Evolutionary conservation across 148 eudicot genomes (phyloP).

Genomic region (Bassia scoparia): DNA sequence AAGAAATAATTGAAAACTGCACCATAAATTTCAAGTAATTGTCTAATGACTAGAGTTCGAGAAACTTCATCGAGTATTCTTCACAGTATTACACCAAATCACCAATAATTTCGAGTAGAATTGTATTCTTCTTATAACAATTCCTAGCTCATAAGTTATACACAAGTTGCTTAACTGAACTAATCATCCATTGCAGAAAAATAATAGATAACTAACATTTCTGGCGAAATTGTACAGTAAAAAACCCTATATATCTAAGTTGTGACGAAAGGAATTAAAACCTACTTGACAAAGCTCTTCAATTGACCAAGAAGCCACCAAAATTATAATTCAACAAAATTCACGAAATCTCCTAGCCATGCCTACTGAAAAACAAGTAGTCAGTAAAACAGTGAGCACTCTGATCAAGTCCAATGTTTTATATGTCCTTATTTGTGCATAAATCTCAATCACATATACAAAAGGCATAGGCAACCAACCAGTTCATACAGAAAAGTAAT

Average conservation of each 20-base stretch:
- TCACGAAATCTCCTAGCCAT: background rate
- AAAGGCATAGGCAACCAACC: background rate
- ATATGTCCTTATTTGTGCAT: background rate
- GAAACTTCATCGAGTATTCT: no score
- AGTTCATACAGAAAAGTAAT: background rate
- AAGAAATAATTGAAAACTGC: no score
- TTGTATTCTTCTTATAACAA: background rate
- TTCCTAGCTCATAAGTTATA: background rate
- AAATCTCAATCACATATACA: background rate
- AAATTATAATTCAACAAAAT: background rate
- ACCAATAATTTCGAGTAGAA: no score
- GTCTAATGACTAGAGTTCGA: no score
- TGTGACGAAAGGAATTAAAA: background rate
- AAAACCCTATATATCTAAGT: background rate
- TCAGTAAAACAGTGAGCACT: background rate
- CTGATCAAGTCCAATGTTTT: background rate
- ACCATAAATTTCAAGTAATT: no score
- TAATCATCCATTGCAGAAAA: background rate
- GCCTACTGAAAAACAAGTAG: background rate
- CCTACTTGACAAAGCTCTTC: background rate
- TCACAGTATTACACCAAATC: no score
- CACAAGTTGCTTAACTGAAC: background rate
- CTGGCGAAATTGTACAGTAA: background rate
- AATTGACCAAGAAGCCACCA: background rate
- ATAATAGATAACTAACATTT: background rate